Evolutionary conservation across 2,329 filamentous ascomycete species (phyloP).

Genomic region (Stachybotrys chartarum): DNA sequence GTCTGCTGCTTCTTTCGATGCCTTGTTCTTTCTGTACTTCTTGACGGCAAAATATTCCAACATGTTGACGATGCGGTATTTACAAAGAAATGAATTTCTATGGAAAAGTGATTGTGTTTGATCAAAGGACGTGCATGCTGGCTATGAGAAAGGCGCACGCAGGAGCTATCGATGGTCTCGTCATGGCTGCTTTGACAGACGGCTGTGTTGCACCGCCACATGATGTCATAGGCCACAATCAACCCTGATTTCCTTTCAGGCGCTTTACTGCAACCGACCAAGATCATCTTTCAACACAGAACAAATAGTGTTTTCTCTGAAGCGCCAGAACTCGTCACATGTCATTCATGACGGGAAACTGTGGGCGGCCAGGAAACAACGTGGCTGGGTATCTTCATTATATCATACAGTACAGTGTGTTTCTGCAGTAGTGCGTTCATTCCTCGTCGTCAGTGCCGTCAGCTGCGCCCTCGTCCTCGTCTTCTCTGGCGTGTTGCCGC

Average conservation of each 20-base stretch:
- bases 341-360: not conserved
- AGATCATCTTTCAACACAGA: conserved; percentile 5
- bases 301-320: not conserved
- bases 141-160: too few species aligned
- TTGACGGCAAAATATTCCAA: conserved; percentile 46
- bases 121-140: too few species aligned
- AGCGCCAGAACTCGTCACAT: not conserved
- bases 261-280: conserved; percentile 1
- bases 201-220: conserved; percentile 21
- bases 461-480: conserved; percentile 4
- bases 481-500: conserved; percentile 14
- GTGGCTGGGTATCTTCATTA: conserved; percentile 1
- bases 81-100: too few species aligned
- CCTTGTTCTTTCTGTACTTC: not conserved
- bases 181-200: not conserved
- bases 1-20: conserved; percentile 22
- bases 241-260: conserved; percentile 4
- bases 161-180: not conserved
- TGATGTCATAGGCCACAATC: conserved; percentile 22
- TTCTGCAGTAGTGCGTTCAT: not conserved
- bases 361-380: conserved; percentile 1
- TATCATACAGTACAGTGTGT: not conserved
- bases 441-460: conserved; percentile 3
- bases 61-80: conserved; percentile 33
- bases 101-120: too few species aligned